Conservation (phyloP, 139 green algal genomes). For the Chlamydomonas eustigma region DNA sequence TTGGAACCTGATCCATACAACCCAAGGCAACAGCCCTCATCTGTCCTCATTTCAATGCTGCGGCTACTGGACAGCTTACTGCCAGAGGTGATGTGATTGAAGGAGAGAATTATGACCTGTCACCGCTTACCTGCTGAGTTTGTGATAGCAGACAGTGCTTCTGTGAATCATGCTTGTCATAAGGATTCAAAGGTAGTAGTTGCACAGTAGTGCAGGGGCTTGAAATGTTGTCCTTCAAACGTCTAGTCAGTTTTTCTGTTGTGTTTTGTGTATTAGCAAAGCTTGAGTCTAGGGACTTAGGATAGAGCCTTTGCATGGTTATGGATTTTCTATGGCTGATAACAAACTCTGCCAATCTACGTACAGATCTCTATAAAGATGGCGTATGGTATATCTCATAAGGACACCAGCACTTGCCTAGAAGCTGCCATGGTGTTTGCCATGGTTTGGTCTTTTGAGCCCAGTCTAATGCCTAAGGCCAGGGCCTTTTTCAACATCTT, state of each 20-base stretch:
- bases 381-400: background rate
- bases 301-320: too few relatives aligned
- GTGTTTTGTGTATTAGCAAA: too few relatives aligned
- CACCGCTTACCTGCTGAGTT: too few relatives aligned
- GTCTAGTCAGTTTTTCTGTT: too few relatives aligned
- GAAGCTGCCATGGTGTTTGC: constrained; percentile 28
- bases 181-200: too few relatives aligned
- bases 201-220: too few relatives aligned
- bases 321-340: too few relatives aligned
- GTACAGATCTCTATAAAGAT: background rate
- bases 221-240: too few relatives aligned
- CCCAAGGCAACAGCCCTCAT: constrained; percentile 20
- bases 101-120: background rate
- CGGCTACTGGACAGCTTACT: constrained; percentile 25
- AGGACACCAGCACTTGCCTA: constrained; percentile 10
- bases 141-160: too few relatives aligned
- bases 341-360: too few relatives aligned
- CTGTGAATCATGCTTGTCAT: too few relatives aligned
- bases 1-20: background rate
- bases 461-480: constrained; percentile 26
- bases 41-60: constrained; percentile 17
- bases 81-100: constrained; percentile 5
- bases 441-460: constrained; percentile 37
- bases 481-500: constrained; percentile 44
- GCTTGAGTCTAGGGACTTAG: too few relatives aligned